Conservation (phyloP, 2,329 filamentous ascomycete genomes). For the Aspergillus neoniger region DNA sequence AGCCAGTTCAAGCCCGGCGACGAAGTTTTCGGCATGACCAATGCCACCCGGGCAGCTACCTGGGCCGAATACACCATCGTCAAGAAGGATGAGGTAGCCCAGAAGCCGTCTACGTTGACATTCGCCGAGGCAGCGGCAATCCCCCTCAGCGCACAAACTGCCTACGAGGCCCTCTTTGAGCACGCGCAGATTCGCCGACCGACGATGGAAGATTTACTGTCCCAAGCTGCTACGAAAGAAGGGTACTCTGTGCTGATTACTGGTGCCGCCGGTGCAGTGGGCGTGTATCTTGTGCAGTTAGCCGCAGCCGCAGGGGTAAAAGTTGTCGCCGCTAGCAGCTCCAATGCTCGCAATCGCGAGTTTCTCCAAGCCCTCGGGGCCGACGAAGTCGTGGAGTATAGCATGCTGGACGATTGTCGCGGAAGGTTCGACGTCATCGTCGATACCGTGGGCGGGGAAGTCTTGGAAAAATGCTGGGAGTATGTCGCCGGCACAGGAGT, state of each 20-base stretch:
- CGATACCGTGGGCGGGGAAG: constrained; percentile 31
- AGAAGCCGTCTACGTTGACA: constrained; percentile 23
- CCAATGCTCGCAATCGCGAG: constrained; percentile 35
- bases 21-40: constrained; percentile 32
- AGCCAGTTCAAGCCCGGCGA: constrained; percentile 20
- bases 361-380: constrained; percentile 41
- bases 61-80: constrained; percentile 34
- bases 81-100: constrained; percentile 17
- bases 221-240: not conserved
- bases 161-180: constrained; percentile 36
- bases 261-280: constrained; percentile 41
- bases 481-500: constrained; percentile 20
- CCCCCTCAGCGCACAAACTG: constrained; percentile 34
- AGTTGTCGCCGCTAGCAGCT: constrained; percentile 41
- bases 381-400: constrained; percentile 43
- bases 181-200: constrained; percentile 19
- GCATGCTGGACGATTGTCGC: constrained; percentile 4
- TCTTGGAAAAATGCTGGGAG: constrained; percentile 25
- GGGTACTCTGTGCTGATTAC: constrained; percentile 36
- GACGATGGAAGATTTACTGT: not conserved
- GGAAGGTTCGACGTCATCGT: constrained; percentile 27
- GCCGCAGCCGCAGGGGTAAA: constrained; percentile 31
- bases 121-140: constrained; percentile 30
- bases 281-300: constrained; percentile 42
- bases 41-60: constrained; percentile 20